phyloP scores from a whole-genome alignment of 352 stramenopile species.

The Elongisporangium undulatum region DNA sequence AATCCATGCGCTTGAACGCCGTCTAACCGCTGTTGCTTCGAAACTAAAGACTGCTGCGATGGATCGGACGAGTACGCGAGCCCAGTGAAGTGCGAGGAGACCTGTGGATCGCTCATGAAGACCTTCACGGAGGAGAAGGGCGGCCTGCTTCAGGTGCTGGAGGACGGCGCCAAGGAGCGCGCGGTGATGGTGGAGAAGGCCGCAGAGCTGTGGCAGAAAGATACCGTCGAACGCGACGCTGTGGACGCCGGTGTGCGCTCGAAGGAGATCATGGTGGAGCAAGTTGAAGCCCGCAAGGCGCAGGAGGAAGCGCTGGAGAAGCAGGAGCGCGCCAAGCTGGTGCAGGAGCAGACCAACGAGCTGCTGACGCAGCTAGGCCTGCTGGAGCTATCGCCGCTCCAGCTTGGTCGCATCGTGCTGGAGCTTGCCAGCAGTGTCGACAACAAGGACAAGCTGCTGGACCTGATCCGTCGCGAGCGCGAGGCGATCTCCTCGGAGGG shows the following conservation, averaged over 20 bases:
- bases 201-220: conserved; percentile 26
- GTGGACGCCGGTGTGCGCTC: conserved; percentile 17
- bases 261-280: conserved; percentile 25
- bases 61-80: conserved; percentile 77
- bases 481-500: conserved; percentile 13
- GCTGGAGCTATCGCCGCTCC: conserved; percentile 43
- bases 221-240: conserved; percentile 21
- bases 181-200: conserved; percentile 24
- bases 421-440: conserved; percentile 40
- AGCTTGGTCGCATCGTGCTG: conserved; percentile 57
- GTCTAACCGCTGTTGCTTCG: background rate
- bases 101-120: conserved; percentile 31
- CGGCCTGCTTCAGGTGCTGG: conserved; percentile 65
- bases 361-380: conserved; percentile 60
- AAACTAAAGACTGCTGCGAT: conserved; percentile 79
- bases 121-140: conserved; percentile 42
- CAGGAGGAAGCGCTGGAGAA: conserved; percentile 46
- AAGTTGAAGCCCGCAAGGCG: conserved; percentile 25
- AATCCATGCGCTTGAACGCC: background rate
- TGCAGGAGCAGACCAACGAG: conserved; percentile 31
- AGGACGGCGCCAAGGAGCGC: conserved; percentile 54
- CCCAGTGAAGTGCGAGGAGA: conserved; percentile 37
- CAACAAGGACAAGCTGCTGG: conserved; percentile 49
- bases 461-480: conserved; percentile 44
- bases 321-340: conserved; percentile 41